phyloP scores from a whole-genome alignment of 1,284 basidiomycete species.

The Fistulinella cinereoalba region DNA sequence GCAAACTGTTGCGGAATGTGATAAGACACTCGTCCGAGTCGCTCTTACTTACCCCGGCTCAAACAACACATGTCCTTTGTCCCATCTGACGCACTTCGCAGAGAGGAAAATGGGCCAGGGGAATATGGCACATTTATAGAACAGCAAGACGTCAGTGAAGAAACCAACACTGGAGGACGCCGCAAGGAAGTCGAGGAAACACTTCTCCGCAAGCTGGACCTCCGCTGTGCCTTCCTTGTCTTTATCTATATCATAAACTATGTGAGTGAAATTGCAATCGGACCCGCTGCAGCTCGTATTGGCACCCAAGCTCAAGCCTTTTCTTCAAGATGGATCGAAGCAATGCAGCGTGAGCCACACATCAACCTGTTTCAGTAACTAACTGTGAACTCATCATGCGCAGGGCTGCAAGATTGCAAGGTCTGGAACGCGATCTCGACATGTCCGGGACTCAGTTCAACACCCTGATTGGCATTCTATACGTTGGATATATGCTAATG shows the following conservation, averaged over 20 bases:
- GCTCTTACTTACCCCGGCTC: too few relatives aligned
- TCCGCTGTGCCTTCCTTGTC: constrained; percentile 62
- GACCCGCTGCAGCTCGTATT: neutral
- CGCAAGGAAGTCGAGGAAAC: constrained; percentile 45
- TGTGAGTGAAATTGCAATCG: constrained; percentile 36
- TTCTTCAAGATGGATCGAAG: constrained; percentile 59
- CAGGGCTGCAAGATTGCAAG: constrained; percentile 64
- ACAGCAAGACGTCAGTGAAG: neutral
- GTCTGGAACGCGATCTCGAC: constrained; percentile 67
- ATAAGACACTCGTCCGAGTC: too few relatives aligned
- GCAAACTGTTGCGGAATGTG: too few relatives aligned
- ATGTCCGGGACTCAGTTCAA: constrained; percentile 66
- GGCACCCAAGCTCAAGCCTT: neutral
- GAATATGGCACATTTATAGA: constrained; percentile 10
- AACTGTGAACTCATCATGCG: neutral
- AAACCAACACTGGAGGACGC: constrained; percentile 30
- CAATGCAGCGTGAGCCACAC: constrained; percentile 51
- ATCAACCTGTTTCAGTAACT: neutral
- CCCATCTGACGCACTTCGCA: neutral
- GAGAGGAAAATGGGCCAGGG: neutral
- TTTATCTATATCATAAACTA: constrained; percentile 69
- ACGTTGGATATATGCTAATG: constrained; percentile 78
- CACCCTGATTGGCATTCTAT: constrained; percentile 70
- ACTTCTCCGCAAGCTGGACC: constrained; percentile 61
- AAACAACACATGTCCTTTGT: neutral